Conservation (phyloP, 768 basidiomycete species). For the Tylopilus intermedius region DNA sequence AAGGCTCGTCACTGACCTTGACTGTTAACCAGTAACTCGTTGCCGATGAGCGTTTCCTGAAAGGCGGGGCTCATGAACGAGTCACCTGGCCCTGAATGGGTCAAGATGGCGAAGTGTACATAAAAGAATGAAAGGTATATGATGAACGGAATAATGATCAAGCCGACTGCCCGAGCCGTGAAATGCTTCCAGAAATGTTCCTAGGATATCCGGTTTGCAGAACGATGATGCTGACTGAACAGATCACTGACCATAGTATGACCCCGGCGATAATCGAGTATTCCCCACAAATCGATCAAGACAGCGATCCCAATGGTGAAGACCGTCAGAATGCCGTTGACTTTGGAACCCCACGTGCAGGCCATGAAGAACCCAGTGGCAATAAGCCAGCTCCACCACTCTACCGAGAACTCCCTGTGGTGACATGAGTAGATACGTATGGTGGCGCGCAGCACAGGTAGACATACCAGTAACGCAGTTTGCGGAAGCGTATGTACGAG, state of each 20-base stretch:
- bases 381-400: conserved; percentile 95
- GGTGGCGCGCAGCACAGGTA: background rate
- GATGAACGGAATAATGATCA: conserved; percentile 84
- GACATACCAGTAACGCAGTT: conserved; percentile 80
- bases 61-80: conserved; percentile 97
- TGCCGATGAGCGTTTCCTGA: conserved; percentile 91
- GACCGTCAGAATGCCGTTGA: conserved; percentile 93
- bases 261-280: conserved; percentile 80
- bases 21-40: conserved; percentile 86
- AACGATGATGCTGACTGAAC: background rate
- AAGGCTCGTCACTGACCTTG: conserved; percentile 59
- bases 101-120: conserved; percentile 86
- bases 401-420: conserved; percentile 72
- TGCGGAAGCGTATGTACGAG: conserved; percentile 89
- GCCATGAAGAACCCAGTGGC: conserved; percentile 92
- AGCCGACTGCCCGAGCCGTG: conserved; percentile 71
- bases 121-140: conserved; percentile 96
- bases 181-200: conserved; percentile 90
- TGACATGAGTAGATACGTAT: conserved; percentile 1
- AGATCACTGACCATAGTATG: conserved; percentile 60
- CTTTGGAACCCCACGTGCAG: conserved; percentile 95
- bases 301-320: conserved; percentile 86
- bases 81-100: conserved; percentile 87
- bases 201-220: conserved; percentile 35
- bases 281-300: conserved; percentile 88